Evolutionary conservation across 805 yeast genomes (phyloP), one percentile per base, ranked within the genome.

Genomic region (Yarrowia deformans): DNA sequence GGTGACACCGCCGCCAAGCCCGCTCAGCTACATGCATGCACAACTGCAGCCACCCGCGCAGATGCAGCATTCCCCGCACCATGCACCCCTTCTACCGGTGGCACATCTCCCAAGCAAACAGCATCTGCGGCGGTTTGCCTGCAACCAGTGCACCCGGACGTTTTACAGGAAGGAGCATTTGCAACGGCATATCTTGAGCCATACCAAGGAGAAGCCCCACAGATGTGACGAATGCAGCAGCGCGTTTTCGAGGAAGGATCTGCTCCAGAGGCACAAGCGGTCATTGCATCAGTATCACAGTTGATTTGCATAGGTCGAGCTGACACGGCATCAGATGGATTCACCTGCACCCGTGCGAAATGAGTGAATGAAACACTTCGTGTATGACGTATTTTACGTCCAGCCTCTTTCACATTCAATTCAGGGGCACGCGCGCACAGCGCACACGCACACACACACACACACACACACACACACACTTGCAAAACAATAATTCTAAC

Each of bases 161-260:
- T 63, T 63, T 35, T 63, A 63, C 56, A 19, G 68, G 6, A 63
- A 63, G 56, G 68, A 63, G 68, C 68, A 63, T 16, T 35, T 63
- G 46, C 68, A 63, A 34, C 34, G 68, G 39, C 68, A 63, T 9
- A 48, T 48, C 37, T 56, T 63, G 32, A 63, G 68, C 32, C 68
- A 63, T 18, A 63, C 68, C 48, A 63, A 63, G 48, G 68, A 63
- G 8, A 48, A 49, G 39, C 68, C 68, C 4, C 68, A 63, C 23
- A 12, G 48, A 6, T 63, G 68, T 12, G 46, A 35, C 23, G 56
- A 63, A 18, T 63, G 68, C 16, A 29, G 56, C 39, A 29, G 39
- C 4, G 68, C 68, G 12, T 63, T 63, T 63, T 48, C 68, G 19
- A 37, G 68, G 32, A 63, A 63, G 45, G 68, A 63, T n/a, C 12